Evolutionary conservation across 306 rosid species (phyloP).

Genomic region (Fragaria iinumae): DNA sequence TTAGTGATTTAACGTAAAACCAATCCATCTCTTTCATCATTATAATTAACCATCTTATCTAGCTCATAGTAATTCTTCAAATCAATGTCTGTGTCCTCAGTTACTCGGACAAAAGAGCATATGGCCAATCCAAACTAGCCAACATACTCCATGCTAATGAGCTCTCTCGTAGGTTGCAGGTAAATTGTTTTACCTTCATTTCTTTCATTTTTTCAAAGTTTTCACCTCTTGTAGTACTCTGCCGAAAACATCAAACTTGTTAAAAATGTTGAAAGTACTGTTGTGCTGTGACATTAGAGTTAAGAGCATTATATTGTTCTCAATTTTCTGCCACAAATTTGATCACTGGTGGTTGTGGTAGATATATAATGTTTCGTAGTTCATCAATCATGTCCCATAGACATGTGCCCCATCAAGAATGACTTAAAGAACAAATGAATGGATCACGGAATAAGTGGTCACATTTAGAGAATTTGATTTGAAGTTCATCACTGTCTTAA

Average conservation of each 20-base stretch:
- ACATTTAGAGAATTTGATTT: not conserved
- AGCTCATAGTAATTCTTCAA: not conserved
- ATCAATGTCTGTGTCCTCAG: slow-evolving; percentile 28
- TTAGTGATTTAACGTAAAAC: not conserved
- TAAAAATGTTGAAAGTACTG: not conserved
- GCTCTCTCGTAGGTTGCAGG: slow-evolving; percentile 73
- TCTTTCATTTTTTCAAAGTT: not conserved
- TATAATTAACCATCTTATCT: too few species aligned
- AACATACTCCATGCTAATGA: slow-evolving; percentile 77
- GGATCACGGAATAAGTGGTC: not conserved
- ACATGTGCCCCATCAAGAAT: not conserved
- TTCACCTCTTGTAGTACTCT: not conserved
- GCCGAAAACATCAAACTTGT: not conserved
- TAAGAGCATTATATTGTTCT: too few species aligned
- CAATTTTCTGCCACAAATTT: not conserved
- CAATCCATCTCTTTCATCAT: not conserved
- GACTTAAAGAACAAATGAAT: not conserved
- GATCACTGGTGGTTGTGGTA: not conserved
- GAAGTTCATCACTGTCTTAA: not conserved
- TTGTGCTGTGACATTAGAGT: not conserved
- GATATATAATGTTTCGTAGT: not conserved
- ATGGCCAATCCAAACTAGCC: slow-evolving; percentile 91
- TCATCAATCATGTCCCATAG: not conserved
- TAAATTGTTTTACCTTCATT: slow-evolving; percentile 22
- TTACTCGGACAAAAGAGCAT: slow-evolving; percentile 80